A percentile compares a stretch with the other conserved stretches of the same genome.
Evolutionary conservation across 768 basidiomycete genomes (phyloP).

Genomic region (Leccinum rimulosum): DNA sequence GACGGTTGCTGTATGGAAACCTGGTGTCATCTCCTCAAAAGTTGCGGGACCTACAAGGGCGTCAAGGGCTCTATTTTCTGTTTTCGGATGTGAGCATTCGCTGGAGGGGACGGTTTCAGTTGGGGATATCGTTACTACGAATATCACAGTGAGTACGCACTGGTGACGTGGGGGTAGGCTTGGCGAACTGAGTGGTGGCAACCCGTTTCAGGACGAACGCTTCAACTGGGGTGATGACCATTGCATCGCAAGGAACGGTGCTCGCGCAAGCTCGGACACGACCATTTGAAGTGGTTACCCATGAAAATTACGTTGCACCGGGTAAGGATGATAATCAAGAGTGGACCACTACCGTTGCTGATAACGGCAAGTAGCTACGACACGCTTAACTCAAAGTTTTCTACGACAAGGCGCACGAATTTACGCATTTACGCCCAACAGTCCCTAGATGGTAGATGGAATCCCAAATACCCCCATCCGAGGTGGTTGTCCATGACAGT

Average conservation of each 20-base stretch:
- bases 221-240: conserved; percentile 42
- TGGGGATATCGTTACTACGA: conserved; percentile 70
- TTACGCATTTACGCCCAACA: conserved; percentile 47
- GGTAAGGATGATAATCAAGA: conserved; percentile 48
- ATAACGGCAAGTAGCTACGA: conserved; percentile 37
- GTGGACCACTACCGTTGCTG: conserved; percentile 18
- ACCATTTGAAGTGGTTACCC: conserved; percentile 75
- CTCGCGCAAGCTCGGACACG: conserved; percentile 73
- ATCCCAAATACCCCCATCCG: conserved; percentile 1
- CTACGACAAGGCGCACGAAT: conserved; percentile 56
- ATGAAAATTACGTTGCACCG: conserved; percentile 72
- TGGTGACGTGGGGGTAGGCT: conserved; percentile 11
- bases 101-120: conserved; percentile 69
- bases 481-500: conserved; percentile 17
- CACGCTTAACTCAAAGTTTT: conserved; percentile 56
- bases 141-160: conserved; percentile 63
- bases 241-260: conserved; percentile 58
- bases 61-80: conserved; percentile 80
- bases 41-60: conserved; percentile 77
- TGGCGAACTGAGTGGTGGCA: conserved; percentile 14
- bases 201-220: conserved; percentile 41
- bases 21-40: conserved; percentile 80
- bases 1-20: conserved; percentile 77
- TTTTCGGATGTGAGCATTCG: conserved; percentile 91
- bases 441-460: conserved; percentile 31